phyloP scores from a whole-genome alignment of 1,139 yeast genomes.

The Spathaspora jeffriesii region DNA sequence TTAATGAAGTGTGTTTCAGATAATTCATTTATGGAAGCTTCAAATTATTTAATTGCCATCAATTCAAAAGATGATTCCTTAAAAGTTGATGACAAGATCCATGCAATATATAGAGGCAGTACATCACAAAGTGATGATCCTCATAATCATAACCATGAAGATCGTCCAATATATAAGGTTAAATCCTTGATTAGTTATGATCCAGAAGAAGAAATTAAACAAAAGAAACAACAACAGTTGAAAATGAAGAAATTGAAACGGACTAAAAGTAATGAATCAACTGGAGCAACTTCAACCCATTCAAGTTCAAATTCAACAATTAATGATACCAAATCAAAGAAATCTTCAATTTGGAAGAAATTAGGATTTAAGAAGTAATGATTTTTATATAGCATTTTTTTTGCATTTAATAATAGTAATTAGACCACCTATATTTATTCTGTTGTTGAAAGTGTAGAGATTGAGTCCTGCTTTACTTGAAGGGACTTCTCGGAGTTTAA shows the following conservation, averaged over 20 bases:
- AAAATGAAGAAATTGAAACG: constrained; percentile 14
- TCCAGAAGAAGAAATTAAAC: constrained; percentile 30
- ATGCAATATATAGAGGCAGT: constrained; percentile 28
- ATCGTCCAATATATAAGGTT: constrained; percentile 34
- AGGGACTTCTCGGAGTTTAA: too few relatives aligned
- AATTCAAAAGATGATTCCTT: constrained; percentile 21
- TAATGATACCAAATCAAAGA: constrained; percentile 14
- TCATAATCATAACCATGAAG: constrained; percentile 2
- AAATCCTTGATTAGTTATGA: constrained; percentile 36
- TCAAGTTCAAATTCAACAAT: background rate
- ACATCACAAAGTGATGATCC: constrained; percentile 6
- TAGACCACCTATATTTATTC: background rate
- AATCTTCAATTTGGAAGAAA: constrained; percentile 32
- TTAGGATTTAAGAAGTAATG: constrained; percentile 29
- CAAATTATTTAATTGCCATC: constrained; percentile 22
- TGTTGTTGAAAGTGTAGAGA: background rate
- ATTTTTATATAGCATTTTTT: background rate
- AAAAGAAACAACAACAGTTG: constrained; percentile 17
- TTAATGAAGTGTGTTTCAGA: constrained; percentile 30
- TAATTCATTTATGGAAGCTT: constrained; percentile 26
- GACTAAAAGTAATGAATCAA: constrained; percentile 7
- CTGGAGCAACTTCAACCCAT: background rate
- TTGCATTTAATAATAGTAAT: background rate
- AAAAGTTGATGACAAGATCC: constrained; percentile 27
- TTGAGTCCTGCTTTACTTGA: background rate